Conservation (phyloP, 306 rosid species). For the Hippophae gyantsensis region DNA sequence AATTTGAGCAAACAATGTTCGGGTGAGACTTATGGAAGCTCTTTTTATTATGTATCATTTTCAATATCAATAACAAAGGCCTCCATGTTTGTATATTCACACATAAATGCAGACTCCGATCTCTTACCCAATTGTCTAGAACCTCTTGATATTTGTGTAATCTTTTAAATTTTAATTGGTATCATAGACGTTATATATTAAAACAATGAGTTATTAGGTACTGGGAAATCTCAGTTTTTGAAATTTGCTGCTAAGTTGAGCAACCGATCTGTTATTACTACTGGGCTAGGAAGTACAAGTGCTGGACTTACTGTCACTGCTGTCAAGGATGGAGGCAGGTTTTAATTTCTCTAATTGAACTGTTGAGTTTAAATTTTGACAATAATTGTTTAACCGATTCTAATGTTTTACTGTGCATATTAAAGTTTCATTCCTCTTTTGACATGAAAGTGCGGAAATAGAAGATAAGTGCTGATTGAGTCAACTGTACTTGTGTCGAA, state of each 20-base stretch:
- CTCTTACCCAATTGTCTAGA: not conserved
- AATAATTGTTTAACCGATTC: conserved; percentile 6
- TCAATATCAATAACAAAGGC: not conserved
- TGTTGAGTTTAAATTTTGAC: not conserved
- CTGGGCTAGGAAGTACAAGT: conserved; percentile 96
- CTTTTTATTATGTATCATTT: no score
- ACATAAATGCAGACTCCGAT: not conserved
- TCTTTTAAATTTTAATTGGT: not conserved
- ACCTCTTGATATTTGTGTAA: not conserved
- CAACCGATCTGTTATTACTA: conserved; percentile 89
- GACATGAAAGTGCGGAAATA: no score
- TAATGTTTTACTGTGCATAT: conserved; percentile 5
- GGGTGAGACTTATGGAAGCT: no score
- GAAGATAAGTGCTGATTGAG: no score
- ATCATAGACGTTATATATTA: not conserved
- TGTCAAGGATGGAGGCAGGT: conserved; percentile 85
- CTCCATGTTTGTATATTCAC: not conserved
- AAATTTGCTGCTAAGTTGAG: conserved; percentile 90
- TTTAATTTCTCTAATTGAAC: not conserved
- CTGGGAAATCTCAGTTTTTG: conserved; percentile 93
- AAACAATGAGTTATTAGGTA: conserved; percentile 37
- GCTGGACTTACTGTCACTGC: conserved; percentile 96
- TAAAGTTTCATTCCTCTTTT: conserved; percentile 13
- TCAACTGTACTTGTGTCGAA: no score
- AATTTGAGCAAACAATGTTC: no score